These are phyloP conservation scores for Ulvella scutata DNA, from an alignment of 139 green algal species.

Conservation along the genomic window DNA sequence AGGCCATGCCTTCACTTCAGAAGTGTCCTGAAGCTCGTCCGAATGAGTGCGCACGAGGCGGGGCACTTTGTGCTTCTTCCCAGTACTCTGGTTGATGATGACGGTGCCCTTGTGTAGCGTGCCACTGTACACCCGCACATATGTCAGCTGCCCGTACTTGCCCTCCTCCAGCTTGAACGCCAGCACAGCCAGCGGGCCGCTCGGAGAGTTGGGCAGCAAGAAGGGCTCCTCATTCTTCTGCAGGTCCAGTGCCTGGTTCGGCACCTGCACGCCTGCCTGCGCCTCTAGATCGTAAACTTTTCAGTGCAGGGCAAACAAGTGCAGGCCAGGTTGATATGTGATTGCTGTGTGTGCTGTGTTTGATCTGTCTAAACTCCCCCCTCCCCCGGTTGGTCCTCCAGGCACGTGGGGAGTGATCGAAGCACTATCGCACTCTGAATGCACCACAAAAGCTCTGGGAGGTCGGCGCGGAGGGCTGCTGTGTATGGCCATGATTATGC, in stretches of 20 bases:
- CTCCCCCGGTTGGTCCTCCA: background rate
- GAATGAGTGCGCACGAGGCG: slow-evolving; percentile 82
- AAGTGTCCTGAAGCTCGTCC: slow-evolving; percentile 85
- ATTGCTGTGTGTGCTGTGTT: slow-evolving; percentile 3
- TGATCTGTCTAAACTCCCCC: background rate
- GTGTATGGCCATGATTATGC: too few species aligned
- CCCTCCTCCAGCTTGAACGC: slow-evolving; percentile 99
- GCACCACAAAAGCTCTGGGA: too few species aligned
- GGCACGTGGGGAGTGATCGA: background rate
- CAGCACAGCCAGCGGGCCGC: slow-evolving; percentile 47
- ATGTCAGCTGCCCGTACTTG: slow-evolving; percentile 94
- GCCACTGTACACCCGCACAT: slow-evolving; percentile 89
- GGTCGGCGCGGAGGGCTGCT: too few species aligned
- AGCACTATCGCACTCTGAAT: too few species aligned
- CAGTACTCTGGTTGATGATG: slow-evolving; percentile 56
- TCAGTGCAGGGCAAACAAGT: background rate
- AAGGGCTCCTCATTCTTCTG: slow-evolving; percentile 39
- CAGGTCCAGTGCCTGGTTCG: slow-evolving; percentile 62
- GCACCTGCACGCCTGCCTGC: slow-evolving; percentile 14
- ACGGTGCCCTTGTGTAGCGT: slow-evolving; percentile 64
- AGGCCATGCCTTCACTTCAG: slow-evolving; percentile 16
- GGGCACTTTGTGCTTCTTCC: slow-evolving; percentile 66
- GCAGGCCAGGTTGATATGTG: background rate
- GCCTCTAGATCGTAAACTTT: too few species aligned
- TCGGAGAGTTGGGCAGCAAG: slow-evolving; percentile 20